phyloP scores from a whole-genome alignment of 2,329 filamentous ascomycete species.

The Ophiobolus disseminans region DNA sequence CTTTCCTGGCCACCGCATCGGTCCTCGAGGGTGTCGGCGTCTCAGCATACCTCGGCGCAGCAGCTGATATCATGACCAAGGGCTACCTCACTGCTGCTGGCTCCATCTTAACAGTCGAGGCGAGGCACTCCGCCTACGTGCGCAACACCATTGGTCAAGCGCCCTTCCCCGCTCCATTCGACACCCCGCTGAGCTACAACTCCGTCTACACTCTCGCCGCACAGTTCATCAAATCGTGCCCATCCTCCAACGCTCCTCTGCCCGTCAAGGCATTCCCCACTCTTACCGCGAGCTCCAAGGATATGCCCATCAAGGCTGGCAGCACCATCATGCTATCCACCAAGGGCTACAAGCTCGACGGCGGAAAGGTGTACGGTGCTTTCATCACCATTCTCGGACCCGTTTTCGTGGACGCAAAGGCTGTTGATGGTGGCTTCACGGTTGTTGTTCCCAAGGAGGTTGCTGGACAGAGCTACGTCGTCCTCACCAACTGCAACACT shows the following conservation, averaged over 20 bases:
- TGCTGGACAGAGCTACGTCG: conserved; percentile 33
- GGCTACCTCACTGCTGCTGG: conserved; percentile 67
- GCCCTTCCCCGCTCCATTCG: conserved; percentile 67
- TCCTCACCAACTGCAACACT: conserved; percentile 34
- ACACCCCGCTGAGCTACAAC: conserved; percentile 65
- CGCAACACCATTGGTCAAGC: conserved; percentile 57
- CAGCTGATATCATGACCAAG: conserved; percentile 63
- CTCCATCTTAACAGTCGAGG: conserved; percentile 69
- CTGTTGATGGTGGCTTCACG: conserved; percentile 22
- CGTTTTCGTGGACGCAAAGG: conserved; percentile 23
- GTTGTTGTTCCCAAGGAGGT: conserved; percentile 31
- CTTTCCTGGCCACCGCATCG: conserved; percentile 61
- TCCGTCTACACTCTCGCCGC: conserved; percentile 70
- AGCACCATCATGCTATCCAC: conserved; percentile 23
- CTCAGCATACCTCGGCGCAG: conserved; percentile 68
- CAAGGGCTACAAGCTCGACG: conserved; percentile 26
- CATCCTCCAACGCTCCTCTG: conserved; percentile 60
- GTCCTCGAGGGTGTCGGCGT: conserved; percentile 65
- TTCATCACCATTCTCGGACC: conserved; percentile 35
- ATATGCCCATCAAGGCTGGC: conserved; percentile 20
- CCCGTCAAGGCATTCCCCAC: conserved; percentile 68
- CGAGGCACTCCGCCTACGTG: conserved; percentile 69
- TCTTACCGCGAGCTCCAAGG: conserved; percentile 41
- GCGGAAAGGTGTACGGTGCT: conserved; percentile 29
- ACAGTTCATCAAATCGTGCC: conserved; percentile 66